Evolutionary conservation across 208 protist genomes (phyloP).

Genomic region (Acanthamoeba culbertsoni): DNA sequence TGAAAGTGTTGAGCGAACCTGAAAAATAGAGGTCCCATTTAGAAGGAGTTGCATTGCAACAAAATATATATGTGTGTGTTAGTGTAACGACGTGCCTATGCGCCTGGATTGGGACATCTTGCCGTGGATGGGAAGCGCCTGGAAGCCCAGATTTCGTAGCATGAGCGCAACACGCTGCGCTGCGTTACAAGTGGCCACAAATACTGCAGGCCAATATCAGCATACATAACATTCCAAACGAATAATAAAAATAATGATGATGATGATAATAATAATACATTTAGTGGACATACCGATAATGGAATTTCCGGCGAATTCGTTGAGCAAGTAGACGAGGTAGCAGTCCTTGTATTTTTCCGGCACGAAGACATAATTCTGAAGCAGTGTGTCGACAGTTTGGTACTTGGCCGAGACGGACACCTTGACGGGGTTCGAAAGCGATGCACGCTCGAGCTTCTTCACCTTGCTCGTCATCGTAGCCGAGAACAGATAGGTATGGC

Average conservation of each 20-base stretch:
- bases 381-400: conserved; percentile 92
- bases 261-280: not conserved
- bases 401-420: conserved; percentile 90
- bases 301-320: conserved; percentile 69
- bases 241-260: not conserved
- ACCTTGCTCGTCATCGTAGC: conserved; percentile 98
- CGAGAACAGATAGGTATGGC: conserved; percentile 95
- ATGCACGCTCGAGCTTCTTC: conserved; percentile 96
- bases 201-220: conserved; percentile 68
- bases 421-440: conserved; percentile 94
- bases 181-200: conserved; percentile 75
- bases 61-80: not conserved
- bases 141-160: conserved; percentile 83
- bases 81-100: conserved; percentile 63
- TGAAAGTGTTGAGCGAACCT: conserved; percentile 79
- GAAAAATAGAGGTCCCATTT: not conserved
- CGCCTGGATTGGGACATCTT: conserved; percentile 79
- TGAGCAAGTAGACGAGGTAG: conserved; percentile 78
- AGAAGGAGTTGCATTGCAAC: not conserved
- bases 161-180: conserved; percentile 78
- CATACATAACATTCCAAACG: not conserved
- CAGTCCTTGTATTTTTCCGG: conserved; percentile 88
- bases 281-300: conserved; percentile 67
- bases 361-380: conserved; percentile 97
- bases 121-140: conserved; percentile 85